Base-by-base conservation (phyloP, 106 monocot species). In the Platanthera guangdongensis region DNA sequence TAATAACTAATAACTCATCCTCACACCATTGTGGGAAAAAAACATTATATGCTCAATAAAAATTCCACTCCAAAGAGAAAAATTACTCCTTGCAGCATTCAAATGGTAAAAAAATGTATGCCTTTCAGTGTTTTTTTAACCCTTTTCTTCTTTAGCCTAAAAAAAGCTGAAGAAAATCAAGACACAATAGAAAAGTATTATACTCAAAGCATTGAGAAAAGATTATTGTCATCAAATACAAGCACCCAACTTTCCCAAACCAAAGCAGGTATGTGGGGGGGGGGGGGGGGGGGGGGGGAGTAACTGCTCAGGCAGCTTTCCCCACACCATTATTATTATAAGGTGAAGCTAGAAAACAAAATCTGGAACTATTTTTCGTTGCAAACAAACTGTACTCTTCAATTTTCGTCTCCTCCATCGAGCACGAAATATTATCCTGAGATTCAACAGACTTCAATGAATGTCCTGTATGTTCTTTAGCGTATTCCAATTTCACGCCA, bases 351-450 rank as follows among this genome's bases (percentile, higher is more conserved):
- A 87, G 80, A 94, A 80, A 97, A 86, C 8, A 91, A 82, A 97
- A 91, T 65, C 75, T 84, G 21, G 82, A 68, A 53, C 80, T 76
- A 75, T 77, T 81, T 55, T 80, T 72, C 18, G 83, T 54, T 60
- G 88, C 84, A 83, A 97, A 97, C 73, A 97, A 83, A 73, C 85
- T 94, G 83, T 97, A 97, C 73, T 95, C 90, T 68, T 91, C 87
- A 1, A 88, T 75, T 68, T 77, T 57, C 4, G 75, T 78, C 59
- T 90, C 83, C 45, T 84, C 78, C 76, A 77, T 82, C 3, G 78
- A 77, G 79, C 87, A 87, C 75, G 72, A 13, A 75, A 69, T 16
- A 67, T 80, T 75, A 52, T 53, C 75, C 63, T 77, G 53, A 69
- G 48, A 9, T 74, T 49, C 25, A 13, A 74, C 67, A 12, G 49